Base-by-base conservation (phyloP, 2,329 filamentous ascomycete species). In the Diaporthe humulicola region DNA sequence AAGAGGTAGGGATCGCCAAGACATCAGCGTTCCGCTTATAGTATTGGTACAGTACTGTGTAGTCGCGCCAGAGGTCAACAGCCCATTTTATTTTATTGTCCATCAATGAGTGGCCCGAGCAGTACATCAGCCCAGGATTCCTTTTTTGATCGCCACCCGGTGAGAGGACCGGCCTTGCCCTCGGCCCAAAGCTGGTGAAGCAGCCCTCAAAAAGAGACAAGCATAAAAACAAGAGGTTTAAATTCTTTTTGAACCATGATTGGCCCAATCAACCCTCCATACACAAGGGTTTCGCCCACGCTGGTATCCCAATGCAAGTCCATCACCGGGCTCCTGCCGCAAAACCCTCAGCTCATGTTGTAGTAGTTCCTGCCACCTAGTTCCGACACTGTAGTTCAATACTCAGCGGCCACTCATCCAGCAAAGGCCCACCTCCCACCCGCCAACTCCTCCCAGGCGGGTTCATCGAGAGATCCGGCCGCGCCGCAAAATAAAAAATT, bases 211-310 rank as follows among this genome's bases (percentile, higher is more conserved):
- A 54, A 58, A 72, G 74, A 75, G 45, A 61, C 64, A 30, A 69
- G 60, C 38, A 76, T 72, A 76, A 69, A 73, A 76, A 76, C 73
- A 75, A 57, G 74, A 75, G 71, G 71, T 73, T 75, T 75, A 74
- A 72, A 74, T 75, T 71, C 75, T 72, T 76, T 76, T 76, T 75
- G 74, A 75, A 70, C 75, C 75, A 50, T 76, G 73, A 74, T 69
- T 61, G 69, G 73, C 69, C 60, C 69, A 67, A 30, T 36, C 61
- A 61, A 61, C 30, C 64, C 22, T 70, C 61, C 67, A 54, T 73
- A 71, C 61, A 64, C 61, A 56, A 64, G 42, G 67, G 60, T 40
- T 40, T 50, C 57, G 40, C 57, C 69, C 69, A 58, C 61, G 40
- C 54, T 70, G 69, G 61, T 61, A 69, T 74, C 69, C 73, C 72